These are phyloP conservation scores for Pythium apleroticum DNA, from an alignment of 352 stramenopile genomes.

Conservation along the genomic window DNA sequence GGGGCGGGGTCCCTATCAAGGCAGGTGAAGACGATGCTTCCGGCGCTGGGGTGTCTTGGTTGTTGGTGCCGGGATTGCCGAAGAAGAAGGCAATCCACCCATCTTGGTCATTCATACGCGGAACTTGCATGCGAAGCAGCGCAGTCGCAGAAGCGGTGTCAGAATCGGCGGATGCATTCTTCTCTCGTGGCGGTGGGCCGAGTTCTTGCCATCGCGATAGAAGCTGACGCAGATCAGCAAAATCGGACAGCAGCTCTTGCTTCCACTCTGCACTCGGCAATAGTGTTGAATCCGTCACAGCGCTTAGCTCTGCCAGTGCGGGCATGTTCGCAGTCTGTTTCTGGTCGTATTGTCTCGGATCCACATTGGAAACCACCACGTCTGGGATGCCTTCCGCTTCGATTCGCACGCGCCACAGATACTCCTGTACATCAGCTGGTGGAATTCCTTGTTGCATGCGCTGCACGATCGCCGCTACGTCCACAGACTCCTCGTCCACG, in stretches of 20 bases:
- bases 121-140: constrained; percentile 54
- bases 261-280: constrained; percentile 51
- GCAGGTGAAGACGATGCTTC: background rate
- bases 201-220: constrained; percentile 73
- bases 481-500: constrained; percentile 54
- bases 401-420: constrained; percentile 80
- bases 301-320: constrained; percentile 46
- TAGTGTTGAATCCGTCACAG: constrained; percentile 27
- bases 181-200: constrained; percentile 36
- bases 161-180: background rate
- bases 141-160: constrained; percentile 16
- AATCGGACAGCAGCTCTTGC: constrained; percentile 63
- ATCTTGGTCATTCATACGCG: constrained; percentile 76
- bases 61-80: constrained; percentile 32
- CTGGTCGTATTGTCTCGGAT: constrained; percentile 60
- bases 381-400: constrained; percentile 79
- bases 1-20: constrained; percentile 46
- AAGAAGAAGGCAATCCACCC: constrained; percentile 83
- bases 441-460: constrained; percentile 67
- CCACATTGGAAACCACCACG: constrained; percentile 68
- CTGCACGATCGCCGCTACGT: constrained; percentile 55
- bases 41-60: background rate
- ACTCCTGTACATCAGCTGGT: constrained; percentile 78
- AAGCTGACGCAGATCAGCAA: constrained; percentile 74
- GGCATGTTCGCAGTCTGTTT: constrained; percentile 78